Evolutionary conservation across 768 basidiomycete species (phyloP), one percentile per base, ranked within the genome.

Genomic region (Tephrocybe sp.): DNA sequence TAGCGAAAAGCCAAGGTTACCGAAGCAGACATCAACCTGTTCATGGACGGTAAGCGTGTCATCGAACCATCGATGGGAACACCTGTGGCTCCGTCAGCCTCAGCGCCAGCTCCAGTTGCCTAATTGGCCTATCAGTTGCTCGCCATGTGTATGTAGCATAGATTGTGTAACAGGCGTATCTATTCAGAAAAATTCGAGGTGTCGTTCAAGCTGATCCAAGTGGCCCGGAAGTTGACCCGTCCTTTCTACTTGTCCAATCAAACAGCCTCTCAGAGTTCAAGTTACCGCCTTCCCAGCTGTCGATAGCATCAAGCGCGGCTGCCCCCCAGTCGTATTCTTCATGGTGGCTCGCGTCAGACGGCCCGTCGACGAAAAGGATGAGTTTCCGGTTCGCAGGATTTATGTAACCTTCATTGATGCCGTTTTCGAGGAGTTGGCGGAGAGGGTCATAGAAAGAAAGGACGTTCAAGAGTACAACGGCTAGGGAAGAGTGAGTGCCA

Each of bases 381-480:
- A 98, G 74, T 11, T 67, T 61, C 49, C 82, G 77, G 61, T 84
- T 90, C 16, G 65, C 57, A 1, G 80, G 72, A 23, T 71, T 66
- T 66, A 98, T 93, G 70, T 91, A 96, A 3, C 89, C 90, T 12
- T 80, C 79, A 20, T 76, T 65, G 45, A 91, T 68, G 10, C 85
- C 84, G 42, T 74, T 80, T 51, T 79, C 69, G 60, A 98, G 81
- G 46, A 96, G 79, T 8, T 77, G 70, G 17, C 86, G 82, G n/a
- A 99, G 73, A 1, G 93, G 85, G 20, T 91, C 79, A 69, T 83
- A 99, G 72, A 87, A 97, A 0, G 78, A 78, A 23, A 80, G 78
- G 22, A 97, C 87, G 64, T 98, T 96, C n/a, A 97, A 63, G 20
- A 97, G 70, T 38, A 97, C 69, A 36, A 97, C 87, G 12, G 95